phyloP scores from a whole-genome alignment of 352 stramenopile species.

The Pythium chondricola region DNA sequence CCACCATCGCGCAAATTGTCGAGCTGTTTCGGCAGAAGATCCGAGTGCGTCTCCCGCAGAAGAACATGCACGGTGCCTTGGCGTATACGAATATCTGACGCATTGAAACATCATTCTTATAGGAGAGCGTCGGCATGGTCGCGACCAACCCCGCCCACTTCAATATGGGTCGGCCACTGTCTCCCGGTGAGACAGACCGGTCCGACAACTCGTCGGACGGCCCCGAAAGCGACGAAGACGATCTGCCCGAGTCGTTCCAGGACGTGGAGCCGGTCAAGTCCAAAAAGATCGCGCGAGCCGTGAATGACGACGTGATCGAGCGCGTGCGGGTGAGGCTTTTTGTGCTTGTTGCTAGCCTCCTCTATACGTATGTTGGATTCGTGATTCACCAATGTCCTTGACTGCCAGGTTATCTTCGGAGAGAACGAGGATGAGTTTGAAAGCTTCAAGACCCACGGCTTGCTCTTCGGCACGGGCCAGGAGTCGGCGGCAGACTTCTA shows the following conservation, averaged over 20 bases:
- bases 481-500: constrained; percentile 64
- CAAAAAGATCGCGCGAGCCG: constrained; percentile 57
- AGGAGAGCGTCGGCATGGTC: constrained; percentile 49
- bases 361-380: too few species aligned
- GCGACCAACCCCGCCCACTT: constrained; percentile 37
- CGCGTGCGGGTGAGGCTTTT: constrained; percentile 46
- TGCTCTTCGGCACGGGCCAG: constrained; percentile 69
- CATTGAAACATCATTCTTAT: too few species aligned
- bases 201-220: constrained; percentile 55
- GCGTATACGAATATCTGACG: too few species aligned
- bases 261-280: constrained; percentile 74
- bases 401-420: constrained; percentile 20
- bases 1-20: constrained; percentile 29
- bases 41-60: constrained; percentile 15
- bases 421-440: constrained; percentile 66
- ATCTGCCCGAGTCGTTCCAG: constrained; percentile 39
- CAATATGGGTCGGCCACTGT: constrained; percentile 20
- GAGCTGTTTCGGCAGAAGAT: constrained; percentile 58
- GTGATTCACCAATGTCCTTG: too few species aligned
- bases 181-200: constrained; percentile 9
- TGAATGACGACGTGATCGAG: constrained; percentile 77
- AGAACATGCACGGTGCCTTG: neutral
- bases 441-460: constrained; percentile 65
- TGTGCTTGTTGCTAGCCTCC: too few species aligned
- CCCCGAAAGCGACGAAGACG: constrained; percentile 38